Conservation (phyloP, 768 basidiomycete species). For the Lyophyllum semitale region DNA sequence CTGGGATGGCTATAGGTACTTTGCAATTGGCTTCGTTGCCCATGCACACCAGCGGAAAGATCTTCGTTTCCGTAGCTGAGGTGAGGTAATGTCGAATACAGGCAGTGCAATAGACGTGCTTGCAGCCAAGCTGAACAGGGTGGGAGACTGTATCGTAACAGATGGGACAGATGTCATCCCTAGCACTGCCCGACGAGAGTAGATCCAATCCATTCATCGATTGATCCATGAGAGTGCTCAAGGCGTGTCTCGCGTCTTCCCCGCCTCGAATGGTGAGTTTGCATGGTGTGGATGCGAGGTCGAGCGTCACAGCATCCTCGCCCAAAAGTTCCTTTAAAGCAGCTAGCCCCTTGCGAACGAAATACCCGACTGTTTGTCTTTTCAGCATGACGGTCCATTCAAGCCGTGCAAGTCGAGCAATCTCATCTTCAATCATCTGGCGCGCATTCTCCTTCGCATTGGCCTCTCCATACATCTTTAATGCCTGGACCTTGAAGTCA, state of each 20-base stretch:
- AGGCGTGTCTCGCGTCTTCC: constrained; percentile 51
- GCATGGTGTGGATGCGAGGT: constrained; percentile 34
- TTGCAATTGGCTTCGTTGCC: constrained; percentile 60
- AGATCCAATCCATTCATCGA: constrained; percentile 28
- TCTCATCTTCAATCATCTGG: constrained; percentile 45
- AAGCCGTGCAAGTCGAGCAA: too few relatives aligned
- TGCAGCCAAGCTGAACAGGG: too few relatives aligned
- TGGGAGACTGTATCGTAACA: constrained; percentile 48
- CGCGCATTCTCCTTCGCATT: constrained; percentile 42
- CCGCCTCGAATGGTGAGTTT: too few relatives aligned
- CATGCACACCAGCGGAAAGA: constrained; percentile 67
- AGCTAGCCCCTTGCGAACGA: too few relatives aligned
- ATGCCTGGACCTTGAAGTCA: too few relatives aligned
- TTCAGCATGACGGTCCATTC: too few relatives aligned
- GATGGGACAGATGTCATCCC: constrained; percentile 46
- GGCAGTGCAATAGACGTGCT: constrained; percentile 45
- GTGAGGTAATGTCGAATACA: constrained; percentile 51
- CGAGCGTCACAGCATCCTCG: constrained; percentile 51
- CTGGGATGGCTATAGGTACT: constrained; percentile 50
- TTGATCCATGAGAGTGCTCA: constrained; percentile 45
- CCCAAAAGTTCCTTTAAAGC: constrained; percentile 55
- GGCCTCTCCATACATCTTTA: constrained; percentile 49
- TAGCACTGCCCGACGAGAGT: background rate
- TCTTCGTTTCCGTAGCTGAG: constrained; percentile 39
- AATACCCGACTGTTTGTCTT: too few relatives aligned